phyloP scores from a whole-genome alignment of 2,329 filamentous ascomycete species.

The Karstenula rhodostoma region DNA sequence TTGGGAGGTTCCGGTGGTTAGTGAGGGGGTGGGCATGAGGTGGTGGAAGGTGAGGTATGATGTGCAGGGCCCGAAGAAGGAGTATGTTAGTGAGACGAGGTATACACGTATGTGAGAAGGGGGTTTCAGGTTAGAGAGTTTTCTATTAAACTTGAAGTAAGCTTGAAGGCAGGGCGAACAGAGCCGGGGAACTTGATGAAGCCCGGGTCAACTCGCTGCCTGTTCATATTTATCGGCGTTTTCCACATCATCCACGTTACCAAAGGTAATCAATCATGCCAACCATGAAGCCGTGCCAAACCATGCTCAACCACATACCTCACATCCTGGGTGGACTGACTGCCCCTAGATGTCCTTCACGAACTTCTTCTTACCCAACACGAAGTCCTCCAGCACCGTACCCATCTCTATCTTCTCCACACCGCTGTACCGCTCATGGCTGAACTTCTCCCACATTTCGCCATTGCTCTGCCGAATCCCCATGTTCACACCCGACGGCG shows the following conservation, averaged over 20 bases:
- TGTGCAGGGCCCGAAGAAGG: slow-evolving; percentile 52
- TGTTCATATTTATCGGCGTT: not conserved
- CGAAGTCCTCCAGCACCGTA: not conserved
- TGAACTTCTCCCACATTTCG: not conserved
- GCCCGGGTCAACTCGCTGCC: not conserved
- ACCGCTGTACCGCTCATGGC: not conserved
- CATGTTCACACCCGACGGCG: not conserved
- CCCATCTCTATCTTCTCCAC: not conserved
- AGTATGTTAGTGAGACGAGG: slow-evolving; percentile 49
- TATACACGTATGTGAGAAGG: slow-evolving; percentile 30
- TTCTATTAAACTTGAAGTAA: too few relatives aligned
- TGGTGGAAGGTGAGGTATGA: slow-evolving; percentile 51
- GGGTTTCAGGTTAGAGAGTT: too few relatives aligned
- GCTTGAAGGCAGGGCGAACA: too few relatives aligned
- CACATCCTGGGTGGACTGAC: not conserved
- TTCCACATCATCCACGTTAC: too few relatives aligned
- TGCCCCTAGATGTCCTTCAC: not conserved
- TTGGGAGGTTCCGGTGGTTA: slow-evolving; percentile 65
- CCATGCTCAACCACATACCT: not conserved
- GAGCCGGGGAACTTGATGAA: not conserved
- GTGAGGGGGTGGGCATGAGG: not conserved
- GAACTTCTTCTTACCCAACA: not conserved
- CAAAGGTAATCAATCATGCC: too few relatives aligned
- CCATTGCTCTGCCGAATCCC: not conserved
- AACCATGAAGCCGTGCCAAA: too few relatives aligned